Evolutionary conservation across 805 yeast genomes (phyloP), one percentile per base, ranked within the genome.

Genomic region (Lipomyces anomalus): DNA sequence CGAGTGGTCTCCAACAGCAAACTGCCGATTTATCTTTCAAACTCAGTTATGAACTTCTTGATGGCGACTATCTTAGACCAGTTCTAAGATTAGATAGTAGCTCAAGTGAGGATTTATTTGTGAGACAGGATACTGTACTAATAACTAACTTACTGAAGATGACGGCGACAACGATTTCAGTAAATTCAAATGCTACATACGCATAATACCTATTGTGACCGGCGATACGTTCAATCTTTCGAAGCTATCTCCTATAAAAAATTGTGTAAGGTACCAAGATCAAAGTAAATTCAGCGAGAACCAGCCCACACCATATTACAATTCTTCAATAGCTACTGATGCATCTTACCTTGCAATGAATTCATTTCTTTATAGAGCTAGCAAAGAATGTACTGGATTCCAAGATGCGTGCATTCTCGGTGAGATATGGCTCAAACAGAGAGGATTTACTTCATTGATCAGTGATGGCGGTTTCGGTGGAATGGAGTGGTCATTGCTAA

Each of bases 381-480:
- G 83, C 56, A 84, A 83, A 62, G 67, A 81, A 4, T 76, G 95
- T 2, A 89, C 84, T 43, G 79, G 86, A 11, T 92, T 87, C 65
- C 77, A 78, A 52, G 95, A 89, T 57, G 97, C 98, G 1, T 79
- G 88, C 52, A 76, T 81, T 5, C 71, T 92, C 42, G 96, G 96
- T 3, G 75, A 89, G 52, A 67, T 92, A 44, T 92, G 98, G 98
- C 72, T 92, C 35, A 74, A 78, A 40, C 97, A 92, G 66, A 75
- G 95, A 54, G 95, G 95, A 0, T 78, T 87, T 47, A 72, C 76
- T 7, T 78, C 94, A 0, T 65, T 75, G 13, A 61, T 82, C 26
- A 70, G 75, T 16, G 70, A 75, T 35, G 84, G 85, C 26, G 97
- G 97, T 0, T 90, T 92, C 64, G 97, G 97, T 9, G 84, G 82